Conservation (phyloP, 164 flowering plant species). For the Liriodendron chinense region DNA sequence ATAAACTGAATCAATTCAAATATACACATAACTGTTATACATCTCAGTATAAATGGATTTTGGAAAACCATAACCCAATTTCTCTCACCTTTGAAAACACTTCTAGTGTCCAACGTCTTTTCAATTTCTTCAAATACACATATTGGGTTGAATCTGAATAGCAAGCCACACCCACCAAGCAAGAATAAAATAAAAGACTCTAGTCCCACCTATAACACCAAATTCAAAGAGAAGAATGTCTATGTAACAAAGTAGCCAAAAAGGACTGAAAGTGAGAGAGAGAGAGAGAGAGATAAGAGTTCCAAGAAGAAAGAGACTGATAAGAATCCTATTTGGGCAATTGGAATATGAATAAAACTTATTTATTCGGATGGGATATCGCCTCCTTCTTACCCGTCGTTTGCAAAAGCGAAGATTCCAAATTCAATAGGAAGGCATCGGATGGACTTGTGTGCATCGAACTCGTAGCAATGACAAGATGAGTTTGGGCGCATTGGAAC, state of each 20-base stretch:
- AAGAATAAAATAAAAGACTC: slow-evolving; percentile 12
- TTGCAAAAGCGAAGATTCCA: not conserved
- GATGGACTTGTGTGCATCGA: not conserved
- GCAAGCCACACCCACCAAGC: slow-evolving; percentile 34
- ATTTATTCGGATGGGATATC: slow-evolving; percentile 5
- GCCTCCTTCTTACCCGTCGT: not conserved
- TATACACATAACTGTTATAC: slow-evolving; percentile 33
- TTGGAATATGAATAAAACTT: not conserved
- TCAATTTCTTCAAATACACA: not conserved
- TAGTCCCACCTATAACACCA: slow-evolving; percentile 14
- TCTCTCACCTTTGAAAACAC: slow-evolving; percentile 10
- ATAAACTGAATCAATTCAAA: slow-evolving; percentile 26
- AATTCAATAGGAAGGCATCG: not conserved
- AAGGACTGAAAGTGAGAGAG: not conserved
- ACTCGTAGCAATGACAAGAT: not conserved
- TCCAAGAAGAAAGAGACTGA: not conserved
- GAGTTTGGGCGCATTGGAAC: not conserved
- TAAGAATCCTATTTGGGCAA: not conserved
- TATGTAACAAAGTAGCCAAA: slow-evolving; percentile 2
- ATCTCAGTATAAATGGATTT: slow-evolving; percentile 25
- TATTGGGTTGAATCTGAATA: slow-evolving; percentile 30
- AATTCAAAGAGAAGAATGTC: slow-evolving; percentile 9
- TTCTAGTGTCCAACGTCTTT: not conserved
- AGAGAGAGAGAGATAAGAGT: too few relatives aligned
- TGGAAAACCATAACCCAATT: slow-evolving; percentile 18